Base-by-base conservation (phyloP, 2,329 filamentous ascomycete genomes). In the Penicillium sp. region DNA sequence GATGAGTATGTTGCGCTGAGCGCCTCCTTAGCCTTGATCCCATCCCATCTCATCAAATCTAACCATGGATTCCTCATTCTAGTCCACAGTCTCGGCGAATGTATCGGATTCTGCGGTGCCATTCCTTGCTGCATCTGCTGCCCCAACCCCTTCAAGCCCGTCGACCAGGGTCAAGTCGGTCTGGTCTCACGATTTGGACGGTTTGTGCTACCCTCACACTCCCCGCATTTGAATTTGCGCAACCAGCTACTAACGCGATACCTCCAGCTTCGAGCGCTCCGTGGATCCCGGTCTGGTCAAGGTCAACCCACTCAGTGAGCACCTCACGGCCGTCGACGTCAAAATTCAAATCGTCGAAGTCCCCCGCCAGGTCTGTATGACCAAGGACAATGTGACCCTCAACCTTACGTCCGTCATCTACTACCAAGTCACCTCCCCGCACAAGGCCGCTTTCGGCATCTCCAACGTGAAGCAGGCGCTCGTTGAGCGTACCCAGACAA, bases 311-410 rank as follows among this genome's bases (percentile, higher is more conserved):
- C 85, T 97, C 48, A 93, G 89, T 66, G 94, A 99, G 80, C 84
- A 82, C 52, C 82, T 99, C 34, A 87, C 91, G 62, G 90, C 95
- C 66, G 88, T 99, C 69, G 94, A 99, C 73, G 94, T 99, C 78
- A 99, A 97, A 85, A 97, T 97, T 64, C 94, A 99, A 78, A 97
- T 96, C 60, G 91, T 95, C 72, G 76, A 99, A 80, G 94, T 99
- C 20, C 93, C 93, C 15, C 86, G 92, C 76, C 94, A 99, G 76
- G 86, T 93, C 56, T 97, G 94, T 81, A 99, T 99, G 92, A 99
- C 94, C 73, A 97, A 97, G 79, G 94, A 99, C 81, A 99, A 99
- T 67, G 94, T 97, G 58, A 96, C 90, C 39, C 82, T 99, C 34
- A 87, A 92, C 65, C 82, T 99, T 62, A 97, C 92, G 41, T 96